Evolutionary conservation across 331 rosid species (phyloP).

Genomic region (Stylosanthes scabra): DNA sequence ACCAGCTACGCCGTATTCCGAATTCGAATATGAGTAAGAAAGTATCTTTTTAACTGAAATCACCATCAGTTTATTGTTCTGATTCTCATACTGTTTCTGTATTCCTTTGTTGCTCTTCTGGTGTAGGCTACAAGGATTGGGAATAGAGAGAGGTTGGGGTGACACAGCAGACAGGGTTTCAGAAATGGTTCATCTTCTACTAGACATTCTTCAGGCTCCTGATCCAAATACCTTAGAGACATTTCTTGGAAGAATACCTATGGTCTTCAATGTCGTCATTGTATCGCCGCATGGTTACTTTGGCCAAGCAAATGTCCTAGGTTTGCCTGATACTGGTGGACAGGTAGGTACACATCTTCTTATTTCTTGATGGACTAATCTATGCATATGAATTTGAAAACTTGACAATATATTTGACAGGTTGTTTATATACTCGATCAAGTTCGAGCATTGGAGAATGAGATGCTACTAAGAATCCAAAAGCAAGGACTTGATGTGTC

Average conservation of each 20-base stretch:
- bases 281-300: slow-evolving; percentile 82
- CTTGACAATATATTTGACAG: no score
- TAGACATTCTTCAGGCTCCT: slow-evolving; percentile 73
- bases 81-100: no score
- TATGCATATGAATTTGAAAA: slow-evolving; percentile 14
- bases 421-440: slow-evolving; percentile 81
- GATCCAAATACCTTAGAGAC: slow-evolving; percentile 69
- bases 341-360: slow-evolving; percentile 51
- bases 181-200: slow-evolving; percentile 70
- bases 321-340: slow-evolving; percentile 85
- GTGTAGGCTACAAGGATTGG: slow-evolving; percentile 64
- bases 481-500: slow-evolving; percentile 71
- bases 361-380: neutral
- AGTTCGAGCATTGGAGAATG: slow-evolving; percentile 77
- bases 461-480: slow-evolving; percentile 67
- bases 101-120: neutral
- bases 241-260: slow-evolving; percentile 79
- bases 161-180: slow-evolving; percentile 56
- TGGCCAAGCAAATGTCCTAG: slow-evolving; percentile 81
- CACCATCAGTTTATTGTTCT: slow-evolving; percentile 5
- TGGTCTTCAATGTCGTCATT: slow-evolving; percentile 79
- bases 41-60: neutral
- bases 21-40: slow-evolving; percentile 73
- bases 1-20: slow-evolving; percentile 56
- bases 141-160: slow-evolving; percentile 82